A percentile compares a stretch with the other conserved stretches of the same genome.
phyloP scores from a whole-genome alignment of 2,329 filamentous ascomycete genomes.

The Hypoxylon sp. region DNA sequence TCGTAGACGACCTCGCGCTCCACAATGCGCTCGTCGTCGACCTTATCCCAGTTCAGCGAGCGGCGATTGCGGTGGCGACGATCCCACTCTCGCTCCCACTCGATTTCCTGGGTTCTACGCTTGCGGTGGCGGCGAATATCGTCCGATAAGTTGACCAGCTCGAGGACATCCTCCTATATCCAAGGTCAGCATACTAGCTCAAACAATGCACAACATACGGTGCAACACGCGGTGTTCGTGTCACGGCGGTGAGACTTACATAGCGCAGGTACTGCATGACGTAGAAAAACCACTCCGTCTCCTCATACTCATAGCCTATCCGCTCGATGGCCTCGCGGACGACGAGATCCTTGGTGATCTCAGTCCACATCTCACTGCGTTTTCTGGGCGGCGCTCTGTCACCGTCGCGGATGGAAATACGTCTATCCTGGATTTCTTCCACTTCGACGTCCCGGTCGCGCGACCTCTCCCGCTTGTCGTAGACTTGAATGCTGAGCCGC shows the following conservation, averaged over 20 bases:
- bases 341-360: constrained; percentile 95
- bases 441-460: constrained; percentile 66
- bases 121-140: constrained; percentile 78
- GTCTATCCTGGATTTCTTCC: constrained; percentile 69
- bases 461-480: constrained; percentile 53
- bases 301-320: constrained; percentile 88
- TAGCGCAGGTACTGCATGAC: constrained; percentile 91
- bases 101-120: constrained; percentile 67
- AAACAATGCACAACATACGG: neutral
- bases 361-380: constrained; percentile 87
- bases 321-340: constrained; percentile 88
- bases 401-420: constrained; percentile 58
- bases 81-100: constrained; percentile 72
- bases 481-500: constrained; percentile 64
- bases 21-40: constrained; percentile 75
- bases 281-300: constrained; percentile 91
- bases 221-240: neutral
- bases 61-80: constrained; percentile 58
- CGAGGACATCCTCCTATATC: constrained; percentile 84
- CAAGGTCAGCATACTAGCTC: constrained; percentile 53
- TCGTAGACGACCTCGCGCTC: constrained; percentile 80
- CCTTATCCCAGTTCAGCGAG: constrained; percentile 56
- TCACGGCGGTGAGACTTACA: constrained; percentile 71
- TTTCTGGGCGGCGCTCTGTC: constrained; percentile 58
- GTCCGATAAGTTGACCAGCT: constrained; percentile 86